These are phyloP conservation scores for Pelagophyceae sp. DNA, from an alignment of 352 stramenopile genomes.

Conservation along the genomic window DNA sequence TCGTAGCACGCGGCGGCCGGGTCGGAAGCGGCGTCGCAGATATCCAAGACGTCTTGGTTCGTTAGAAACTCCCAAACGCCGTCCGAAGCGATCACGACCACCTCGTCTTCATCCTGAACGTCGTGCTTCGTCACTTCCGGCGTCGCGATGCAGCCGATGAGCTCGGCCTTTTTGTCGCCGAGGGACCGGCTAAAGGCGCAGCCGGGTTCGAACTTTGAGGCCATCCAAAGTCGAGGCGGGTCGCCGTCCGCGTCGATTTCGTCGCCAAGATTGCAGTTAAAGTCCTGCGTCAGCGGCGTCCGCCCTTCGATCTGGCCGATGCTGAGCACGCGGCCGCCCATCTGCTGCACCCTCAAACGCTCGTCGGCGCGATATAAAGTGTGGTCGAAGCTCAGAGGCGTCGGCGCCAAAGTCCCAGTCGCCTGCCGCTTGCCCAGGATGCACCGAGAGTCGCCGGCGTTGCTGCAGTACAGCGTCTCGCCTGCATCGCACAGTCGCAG, in stretches of 20 bases:
- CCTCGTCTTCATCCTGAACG: slow-evolving; percentile 74
- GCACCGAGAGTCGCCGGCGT: slow-evolving; percentile 69
- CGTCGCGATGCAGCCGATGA: slow-evolving; percentile 76
- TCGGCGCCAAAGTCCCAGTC: slow-evolving; percentile 58
- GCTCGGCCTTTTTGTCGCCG: slow-evolving; percentile 65
- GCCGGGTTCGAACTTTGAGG: slow-evolving; percentile 54
- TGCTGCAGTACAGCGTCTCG: slow-evolving; percentile 69
- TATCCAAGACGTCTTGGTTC: slow-evolving; percentile 82
- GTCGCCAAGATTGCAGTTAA: slow-evolving; percentile 59
- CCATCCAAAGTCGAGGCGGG: slow-evolving; percentile 75
- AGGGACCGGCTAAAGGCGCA: slow-evolving; percentile 49
- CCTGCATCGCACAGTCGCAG: too few relatives aligned
- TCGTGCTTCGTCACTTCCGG: slow-evolving; percentile 77
- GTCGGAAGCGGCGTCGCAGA: slow-evolving; percentile 62
- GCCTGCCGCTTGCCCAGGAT: slow-evolving; percentile 67
- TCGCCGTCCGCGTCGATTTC: slow-evolving; percentile 67
- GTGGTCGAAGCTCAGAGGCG: slow-evolving; percentile 81
- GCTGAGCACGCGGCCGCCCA: slow-evolving; percentile 80
- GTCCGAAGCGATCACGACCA: slow-evolving; percentile 81
- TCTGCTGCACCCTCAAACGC: slow-evolving; percentile 78
- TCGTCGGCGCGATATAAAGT: slow-evolving; percentile 91
- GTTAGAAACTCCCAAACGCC: slow-evolving; percentile 89
- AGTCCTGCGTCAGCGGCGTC: slow-evolving; percentile 78
- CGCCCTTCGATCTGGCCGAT: slow-evolving; percentile 88
- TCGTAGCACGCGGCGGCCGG: slow-evolving; percentile 71